These are phyloP conservation scores for Ramaria rubella DNA, from an alignment of 768 basidiomycete species.

Conservation along the genomic window DNA sequence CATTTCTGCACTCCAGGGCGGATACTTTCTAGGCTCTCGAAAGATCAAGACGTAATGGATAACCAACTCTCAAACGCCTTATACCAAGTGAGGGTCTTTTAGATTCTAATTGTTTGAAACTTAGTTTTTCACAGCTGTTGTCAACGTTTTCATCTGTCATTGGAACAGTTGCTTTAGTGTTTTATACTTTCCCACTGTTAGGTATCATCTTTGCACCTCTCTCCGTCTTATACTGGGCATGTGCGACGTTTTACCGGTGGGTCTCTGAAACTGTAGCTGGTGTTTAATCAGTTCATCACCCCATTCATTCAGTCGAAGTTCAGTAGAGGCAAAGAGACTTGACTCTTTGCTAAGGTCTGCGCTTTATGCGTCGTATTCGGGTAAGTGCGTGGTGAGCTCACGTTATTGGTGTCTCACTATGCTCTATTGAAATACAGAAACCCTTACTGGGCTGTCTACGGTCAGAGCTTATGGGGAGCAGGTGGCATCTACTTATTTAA, in stretches of 20 bases:
- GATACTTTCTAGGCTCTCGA: slow-evolving; percentile 51
- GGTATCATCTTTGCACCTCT: slow-evolving; percentile 58
- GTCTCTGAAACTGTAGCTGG: background rate
- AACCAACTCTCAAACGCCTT: slow-evolving; percentile 40
- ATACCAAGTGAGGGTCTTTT: slow-evolving; percentile 33
- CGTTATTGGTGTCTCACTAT: background rate
- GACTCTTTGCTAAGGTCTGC: slow-evolving; percentile 56
- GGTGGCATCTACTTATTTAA: slow-evolving; percentile 24
- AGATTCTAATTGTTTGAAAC: slow-evolving; percentile 19
- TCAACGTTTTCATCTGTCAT: slow-evolving; percentile 38
- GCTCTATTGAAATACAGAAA: slow-evolving; percentile 32
- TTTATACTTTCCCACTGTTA: slow-evolving; percentile 61
- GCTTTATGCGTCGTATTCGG: slow-evolving; percentile 52
- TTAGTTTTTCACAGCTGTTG: slow-evolving; percentile 31
- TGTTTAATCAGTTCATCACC: background rate
- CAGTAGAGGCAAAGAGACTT: slow-evolving; percentile 58
- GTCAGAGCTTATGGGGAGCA: slow-evolving; percentile 55
- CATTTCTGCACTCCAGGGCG: slow-evolving; percentile 33
- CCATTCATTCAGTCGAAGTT: slow-evolving; percentile 32
- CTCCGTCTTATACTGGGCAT: slow-evolving; percentile 44
- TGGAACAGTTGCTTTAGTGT: slow-evolving; percentile 52
- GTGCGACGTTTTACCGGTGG: slow-evolving; percentile 47
- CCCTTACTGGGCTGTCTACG: slow-evolving; percentile 56
- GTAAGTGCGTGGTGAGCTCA: slow-evolving; percentile 22
- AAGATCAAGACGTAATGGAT: slow-evolving; percentile 57